Evolutionary conservation across 208 protist genomes (phyloP).

Genomic region (Leishmania braziliensis): DNA sequence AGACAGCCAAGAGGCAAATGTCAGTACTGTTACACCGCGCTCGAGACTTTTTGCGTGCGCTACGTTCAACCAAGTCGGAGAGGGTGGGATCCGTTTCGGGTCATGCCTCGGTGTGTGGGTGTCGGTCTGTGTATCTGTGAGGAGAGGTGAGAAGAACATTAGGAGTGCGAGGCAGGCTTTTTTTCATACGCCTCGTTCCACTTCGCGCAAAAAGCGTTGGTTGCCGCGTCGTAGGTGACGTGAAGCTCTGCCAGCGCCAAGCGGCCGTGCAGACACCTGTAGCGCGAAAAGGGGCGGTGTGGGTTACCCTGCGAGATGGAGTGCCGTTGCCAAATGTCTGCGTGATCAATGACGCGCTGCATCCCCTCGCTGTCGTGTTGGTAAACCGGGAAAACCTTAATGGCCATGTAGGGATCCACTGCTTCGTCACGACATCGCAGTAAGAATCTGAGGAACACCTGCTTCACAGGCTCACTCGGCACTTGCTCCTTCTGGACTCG

Average conservation of each 20-base stretch:
- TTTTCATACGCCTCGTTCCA: conserved; percentile 15
- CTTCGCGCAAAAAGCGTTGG: not conserved
- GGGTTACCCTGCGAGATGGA: conserved; percentile 13
- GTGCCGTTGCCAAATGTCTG: conserved; percentile 2
- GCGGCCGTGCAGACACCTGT: conserved; percentile 18
- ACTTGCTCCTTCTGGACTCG: conserved; percentile 7
- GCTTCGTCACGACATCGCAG: conserved; percentile 13
- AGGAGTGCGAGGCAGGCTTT: not conserved
- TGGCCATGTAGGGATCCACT: conserved; percentile 12
- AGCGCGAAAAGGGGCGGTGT: conserved; percentile 23
- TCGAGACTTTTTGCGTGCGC: not conserved
- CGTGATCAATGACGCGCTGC: conserved; percentile 12
- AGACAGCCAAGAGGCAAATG: not conserved
- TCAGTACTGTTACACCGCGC: not conserved
- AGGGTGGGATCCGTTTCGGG: not conserved
- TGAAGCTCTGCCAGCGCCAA: conserved; percentile 24
- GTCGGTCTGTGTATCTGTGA: not conserved
- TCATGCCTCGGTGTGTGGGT: not conserved
- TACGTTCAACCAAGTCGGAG: too few relatives aligned
- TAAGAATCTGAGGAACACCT: conserved; percentile 14
- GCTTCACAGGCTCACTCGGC: conserved; percentile 1
- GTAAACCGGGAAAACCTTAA: conserved; percentile 30
- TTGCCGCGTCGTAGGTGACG: conserved; percentile 12
- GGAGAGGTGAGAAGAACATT: not conserved
- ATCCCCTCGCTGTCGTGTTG: conserved; percentile 4